These are phyloP conservation scores for Heliosperma pusillum DNA, from an alignment of 148 eudicot species.

Conservation along the genomic window DNA sequence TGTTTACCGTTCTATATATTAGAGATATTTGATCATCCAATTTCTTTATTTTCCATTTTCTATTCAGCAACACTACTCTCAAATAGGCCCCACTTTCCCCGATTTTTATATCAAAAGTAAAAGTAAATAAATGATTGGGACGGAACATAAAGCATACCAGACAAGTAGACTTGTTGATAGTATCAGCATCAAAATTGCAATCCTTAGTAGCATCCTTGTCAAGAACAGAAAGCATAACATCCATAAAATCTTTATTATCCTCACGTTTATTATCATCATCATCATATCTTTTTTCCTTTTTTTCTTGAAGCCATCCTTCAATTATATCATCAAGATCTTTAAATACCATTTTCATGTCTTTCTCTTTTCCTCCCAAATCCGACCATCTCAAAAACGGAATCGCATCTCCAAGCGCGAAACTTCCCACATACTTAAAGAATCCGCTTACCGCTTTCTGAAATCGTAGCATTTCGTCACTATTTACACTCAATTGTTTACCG, in stretches of 20 bases:
- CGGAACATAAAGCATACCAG: conserved; percentile 5
- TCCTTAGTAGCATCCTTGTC: conserved; percentile 10
- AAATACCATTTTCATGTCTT: conserved; percentile 22
- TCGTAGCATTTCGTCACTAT: conserved; percentile 12
- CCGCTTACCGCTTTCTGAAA: conserved; percentile 11
- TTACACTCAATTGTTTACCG: conserved; percentile 27
- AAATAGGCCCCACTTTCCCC: too few species aligned
- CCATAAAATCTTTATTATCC: conserved; percentile 30
- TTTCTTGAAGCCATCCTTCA: conserved; percentile 29
- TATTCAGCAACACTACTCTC: too few species aligned
- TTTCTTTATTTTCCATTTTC: too few species aligned
- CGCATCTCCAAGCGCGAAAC: conserved; percentile 17
- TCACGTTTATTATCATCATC: neutral
- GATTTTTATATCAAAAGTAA: too few species aligned
- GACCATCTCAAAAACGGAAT: conserved; percentile 27
- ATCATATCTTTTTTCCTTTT: conserved; percentile 1
- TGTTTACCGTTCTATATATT: too few species aligned
- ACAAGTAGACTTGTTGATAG: conserved; percentile 33
- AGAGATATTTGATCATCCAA: too few species aligned
- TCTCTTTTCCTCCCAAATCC: conserved; percentile 36
- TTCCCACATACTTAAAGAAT: conserved; percentile 14
- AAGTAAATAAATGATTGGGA: too few species aligned
- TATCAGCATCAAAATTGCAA: conserved; percentile 21
- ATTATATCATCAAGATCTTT: conserved; percentile 13
- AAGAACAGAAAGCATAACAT: conserved; percentile 24